Evolutionary conservation across 1,284 basidiomycete species (phyloP), one percentile per base, ranked within the genome.

Genomic region (Singerocomus rubriflavus): DNA sequence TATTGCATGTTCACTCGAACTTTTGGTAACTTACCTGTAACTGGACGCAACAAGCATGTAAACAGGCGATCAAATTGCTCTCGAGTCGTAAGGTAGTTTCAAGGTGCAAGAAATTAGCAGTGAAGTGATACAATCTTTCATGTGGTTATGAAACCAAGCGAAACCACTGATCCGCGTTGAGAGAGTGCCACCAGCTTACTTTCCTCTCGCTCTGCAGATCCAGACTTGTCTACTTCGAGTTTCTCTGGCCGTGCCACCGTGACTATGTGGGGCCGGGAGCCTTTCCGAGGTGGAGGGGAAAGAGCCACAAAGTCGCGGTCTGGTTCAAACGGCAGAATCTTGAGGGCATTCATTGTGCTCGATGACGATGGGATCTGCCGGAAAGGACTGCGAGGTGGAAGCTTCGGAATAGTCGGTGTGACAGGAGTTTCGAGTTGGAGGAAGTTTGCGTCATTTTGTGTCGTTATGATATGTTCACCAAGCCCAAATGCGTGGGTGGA

Each of bases 401-500:
- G 70, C 26, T 68, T 68, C 21, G 67, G 64, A 8, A 53, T 48
- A 6, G 59, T 64, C 11, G 71, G 70, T 46, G 73, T 69, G 13
- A 73, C 67, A 1, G 80, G 76, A 10, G 77, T 73, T 27, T 73
- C 64, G 48, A 80, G 69, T 51, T 78, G 73, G 29, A 84, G 69
- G 58, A 85, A 85, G 61, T 76, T 79, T 21, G 77, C 74, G 55
- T 85, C 79, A 46, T 81, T 75, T 59, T 76, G 78, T 43, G 74
- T 63, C 48, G 73, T 76, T 29, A 67, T 67, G 51, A 84, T 85
- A 49, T 77, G 84, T 58, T 82, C 81, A 21, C 79, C 80, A 33
- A 84, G 80, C 21, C 53, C 58, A 76, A 81, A 57, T 13, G 76
- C 72, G 2, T 68, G 61, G 27, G 73, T 67, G n/a, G 67, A 56